A percentile compares a stretch with the other conserved stretches of the same genome.
phyloP scores from a whole-genome alignment of 192 early-diverging fungal genomes.

The Podila verticillata region DNA sequence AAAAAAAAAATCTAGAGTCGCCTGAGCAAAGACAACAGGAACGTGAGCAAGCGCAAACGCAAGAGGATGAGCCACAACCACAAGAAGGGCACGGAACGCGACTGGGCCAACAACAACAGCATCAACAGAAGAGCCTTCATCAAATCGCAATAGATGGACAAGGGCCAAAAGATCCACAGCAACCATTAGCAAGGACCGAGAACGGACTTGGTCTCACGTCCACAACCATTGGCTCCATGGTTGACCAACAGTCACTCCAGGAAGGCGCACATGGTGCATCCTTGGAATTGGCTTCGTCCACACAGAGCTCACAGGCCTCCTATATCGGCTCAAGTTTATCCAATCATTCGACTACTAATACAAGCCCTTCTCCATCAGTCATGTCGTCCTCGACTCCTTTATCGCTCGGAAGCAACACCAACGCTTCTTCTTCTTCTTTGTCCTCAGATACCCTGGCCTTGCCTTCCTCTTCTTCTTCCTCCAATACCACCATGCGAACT shows the following conservation, averaged over 20 bases:
- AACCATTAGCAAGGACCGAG: slow-evolving; percentile 2
- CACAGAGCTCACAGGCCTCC: background rate
- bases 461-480: background rate
- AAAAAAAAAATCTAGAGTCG: background rate
- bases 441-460: background rate
- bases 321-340: background rate
- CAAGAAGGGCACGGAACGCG: too few relatives aligned
- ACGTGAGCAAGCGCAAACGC: background rate
- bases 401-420: background rate
- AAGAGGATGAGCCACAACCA: background rate
- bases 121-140: slow-evolving; percentile 5
- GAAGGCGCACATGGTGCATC: slow-evolving; percentile 20
- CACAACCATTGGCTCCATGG: slow-evolving; percentile 14
- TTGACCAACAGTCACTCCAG: slow-evolving; percentile 21
- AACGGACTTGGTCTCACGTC: background rate
- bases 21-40: background rate
- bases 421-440: background rate
- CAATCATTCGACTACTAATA: slow-evolving; percentile 27
- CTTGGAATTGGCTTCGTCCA: slow-evolving; percentile 13
- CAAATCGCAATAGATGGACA: background rate
- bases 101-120: background rate
- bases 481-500: background rate
- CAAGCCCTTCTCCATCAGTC: background rate
- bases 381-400: background rate
- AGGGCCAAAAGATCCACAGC: slow-evolving; percentile 1